Base-by-base conservation (phyloP, 768 basidiomycete species). In the Russula ochroleuca region DNA sequence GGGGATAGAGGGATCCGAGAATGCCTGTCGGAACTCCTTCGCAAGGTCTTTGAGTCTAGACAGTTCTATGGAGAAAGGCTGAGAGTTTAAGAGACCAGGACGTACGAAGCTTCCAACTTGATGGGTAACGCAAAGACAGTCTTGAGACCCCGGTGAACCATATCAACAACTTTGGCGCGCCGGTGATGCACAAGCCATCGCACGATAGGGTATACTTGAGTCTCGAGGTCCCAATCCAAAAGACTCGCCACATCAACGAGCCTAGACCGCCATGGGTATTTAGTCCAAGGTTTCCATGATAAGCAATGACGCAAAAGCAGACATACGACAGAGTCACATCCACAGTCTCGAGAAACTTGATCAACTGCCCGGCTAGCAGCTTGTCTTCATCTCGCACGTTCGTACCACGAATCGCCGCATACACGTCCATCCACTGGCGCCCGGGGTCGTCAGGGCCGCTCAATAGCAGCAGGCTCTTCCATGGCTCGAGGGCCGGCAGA, bases 141-240 rank as follows among this genome's bases (percentile, higher is more conserved):
- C 73, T 90, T 88, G 49, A 98, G 74, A 50, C 86, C 83, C 4
- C 75, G 77, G 69, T 94, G 90, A 37, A 98, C 84, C 19, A 86
- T 82, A 66, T 98, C 94, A 48, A 97, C 87, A 31, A 98, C 78
- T 69, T 92, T 92, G 6, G 93, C 96, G 70, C 92, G 83, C 58
- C 92, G 82, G 74, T 94, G 94, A 63, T 92, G 86, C 35, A 98
- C 90, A 35, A 99, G 80, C 83, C 94, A 94, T 19, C 92, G 84
- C 10, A 96, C 95, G n/a, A 90, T 85, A 0, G 94, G 91, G 70
- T 90, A 91, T 0, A 96, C 81, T 69, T 96, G 92, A 0, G 83
- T 78, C 68, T 92, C 85, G 8, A 92, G 76, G 67, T 94, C 87
- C 85, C 92, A 92, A 62, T 93, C 91, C 45, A 95, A 76, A 40